A percentile compares a stretch with the other conserved stretches of the same genome.
Evolutionary conservation across 2,329 filamentous ascomycete genomes (phyloP).

Genomic region (Pseudogymnoascus sp.): DNA sequence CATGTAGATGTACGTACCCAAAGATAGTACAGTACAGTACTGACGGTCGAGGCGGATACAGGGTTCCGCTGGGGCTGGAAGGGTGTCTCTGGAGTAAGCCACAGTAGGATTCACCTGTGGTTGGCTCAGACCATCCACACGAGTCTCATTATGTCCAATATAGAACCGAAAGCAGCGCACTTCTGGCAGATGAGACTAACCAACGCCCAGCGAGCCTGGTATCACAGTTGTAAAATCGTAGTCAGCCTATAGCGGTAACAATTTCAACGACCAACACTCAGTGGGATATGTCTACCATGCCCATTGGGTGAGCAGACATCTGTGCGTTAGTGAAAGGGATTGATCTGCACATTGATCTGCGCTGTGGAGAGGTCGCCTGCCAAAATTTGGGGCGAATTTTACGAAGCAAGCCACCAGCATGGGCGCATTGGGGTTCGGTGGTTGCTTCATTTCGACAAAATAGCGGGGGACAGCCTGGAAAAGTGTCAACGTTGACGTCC

Average conservation of each 20-base stretch:
- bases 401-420: neutral
- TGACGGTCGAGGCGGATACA: neutral
- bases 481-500: neutral
- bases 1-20: conserved; percentile 4
- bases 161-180: neutral
- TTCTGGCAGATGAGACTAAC: neutral
- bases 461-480: neutral
- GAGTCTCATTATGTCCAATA: neutral
- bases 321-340: neutral
- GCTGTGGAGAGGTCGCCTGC: neutral
- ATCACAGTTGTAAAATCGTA: neutral
- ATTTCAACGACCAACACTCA: neutral
- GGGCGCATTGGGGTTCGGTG: neutral
- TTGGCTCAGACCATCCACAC: neutral
- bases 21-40: neutral
- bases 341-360: neutral
- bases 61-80: neutral
- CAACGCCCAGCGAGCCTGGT: neutral
- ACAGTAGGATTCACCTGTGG: neutral
- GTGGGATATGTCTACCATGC: neutral
- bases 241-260: neutral
- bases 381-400: neutral
- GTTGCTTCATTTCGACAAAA: neutral
- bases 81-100: neutral
- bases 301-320: neutral